These are phyloP conservation scores for Symbiodinium natans DNA, from an alignment of 73 alveolate genomes.

Conservation along the genomic window DNA sequence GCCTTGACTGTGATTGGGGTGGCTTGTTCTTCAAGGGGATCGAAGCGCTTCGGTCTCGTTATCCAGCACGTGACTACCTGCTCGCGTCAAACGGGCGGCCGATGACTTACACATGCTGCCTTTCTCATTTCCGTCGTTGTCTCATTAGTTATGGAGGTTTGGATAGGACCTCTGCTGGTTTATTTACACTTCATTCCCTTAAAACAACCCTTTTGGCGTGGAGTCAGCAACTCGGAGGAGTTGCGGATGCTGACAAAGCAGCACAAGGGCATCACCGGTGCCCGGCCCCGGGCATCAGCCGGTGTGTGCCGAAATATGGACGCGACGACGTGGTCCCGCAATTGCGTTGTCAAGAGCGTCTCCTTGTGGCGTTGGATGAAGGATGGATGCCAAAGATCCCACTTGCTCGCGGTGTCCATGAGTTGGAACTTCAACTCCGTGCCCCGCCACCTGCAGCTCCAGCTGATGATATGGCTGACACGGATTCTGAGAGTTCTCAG, in stretches of 20 bases:
- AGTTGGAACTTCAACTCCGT: not conserved
- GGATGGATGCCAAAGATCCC: not conserved
- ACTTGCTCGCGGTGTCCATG: not conserved
- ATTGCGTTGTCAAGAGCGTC: not conserved
- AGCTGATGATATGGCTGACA: not conserved
- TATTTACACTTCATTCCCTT: not conserved
- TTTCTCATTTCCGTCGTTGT: not conserved
- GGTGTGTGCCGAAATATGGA: not conserved
- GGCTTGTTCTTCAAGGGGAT: not conserved
- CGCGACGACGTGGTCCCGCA: not conserved
- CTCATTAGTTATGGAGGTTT: not conserved
- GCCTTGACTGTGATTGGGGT: not conserved
- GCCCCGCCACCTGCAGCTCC: not conserved
- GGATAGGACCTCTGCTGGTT: not conserved
- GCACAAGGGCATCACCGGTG: not conserved
- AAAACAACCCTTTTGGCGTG: not conserved
- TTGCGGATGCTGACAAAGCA: not conserved
- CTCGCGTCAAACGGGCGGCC: not conserved
- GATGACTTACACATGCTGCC: not conserved
- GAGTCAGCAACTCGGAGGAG: not conserved
- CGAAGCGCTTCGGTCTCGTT: not conserved
- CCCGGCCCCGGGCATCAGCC: not conserved
- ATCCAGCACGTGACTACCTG: not conserved
- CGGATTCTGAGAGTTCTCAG: not conserved
- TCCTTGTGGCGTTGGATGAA: not conserved